Evolutionary conservation across 495 filamentous ascomycete genomes (phyloP).

Genomic region (Mytilinidion resinicola): DNA sequence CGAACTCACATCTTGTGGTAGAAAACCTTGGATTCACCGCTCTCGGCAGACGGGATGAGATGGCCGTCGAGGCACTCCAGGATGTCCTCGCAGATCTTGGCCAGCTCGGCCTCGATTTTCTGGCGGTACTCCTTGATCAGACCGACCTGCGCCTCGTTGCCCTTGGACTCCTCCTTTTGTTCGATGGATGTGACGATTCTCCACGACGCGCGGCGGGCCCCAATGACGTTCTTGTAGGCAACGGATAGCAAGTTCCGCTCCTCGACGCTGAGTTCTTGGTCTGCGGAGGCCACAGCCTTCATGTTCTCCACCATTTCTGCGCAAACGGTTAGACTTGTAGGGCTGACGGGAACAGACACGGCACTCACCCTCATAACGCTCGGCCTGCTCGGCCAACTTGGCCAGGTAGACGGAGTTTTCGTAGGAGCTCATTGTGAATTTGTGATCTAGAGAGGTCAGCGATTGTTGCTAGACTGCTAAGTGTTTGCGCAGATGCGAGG

Average conservation of each 20-base stretch:
- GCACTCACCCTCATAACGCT: slow-evolving; percentile 95
- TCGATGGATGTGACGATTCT: slow-evolving; percentile 99
- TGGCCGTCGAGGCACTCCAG: slow-evolving; percentile 93
- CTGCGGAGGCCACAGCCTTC: slow-evolving; percentile 95
- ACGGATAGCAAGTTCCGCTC: slow-evolving; percentile 98
- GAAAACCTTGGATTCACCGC: slow-evolving; percentile 98
- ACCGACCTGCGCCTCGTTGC: slow-evolving; percentile 84
- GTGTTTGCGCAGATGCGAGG: neutral
- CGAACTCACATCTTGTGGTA: slow-evolving; percentile 96
- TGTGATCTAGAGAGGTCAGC: slow-evolving; percentile 6
- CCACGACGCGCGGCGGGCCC: slow-evolving; percentile 97
- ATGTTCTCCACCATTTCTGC: slow-evolving; percentile 99
- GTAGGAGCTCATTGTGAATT: slow-evolving; percentile 78
- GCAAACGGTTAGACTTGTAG: neutral
- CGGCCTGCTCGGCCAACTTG: slow-evolving; percentile 99
- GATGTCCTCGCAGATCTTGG: slow-evolving; percentile 99
- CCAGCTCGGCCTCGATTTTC: slow-evolving; percentile 98
- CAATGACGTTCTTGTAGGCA: slow-evolving; percentile 99
- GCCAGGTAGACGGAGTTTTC: slow-evolving; percentile 99
- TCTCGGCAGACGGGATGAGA: slow-evolving; percentile 92
- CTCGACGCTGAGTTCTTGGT: slow-evolving; percentile 97
- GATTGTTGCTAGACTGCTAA: neutral
- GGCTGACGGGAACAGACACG: neutral
- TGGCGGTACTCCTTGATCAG: slow-evolving; percentile 99
- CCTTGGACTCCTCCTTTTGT: slow-evolving; percentile 99